Conservation (phyloP, 768 basidiomycete species). For the Leccinum arenicola region DNA sequence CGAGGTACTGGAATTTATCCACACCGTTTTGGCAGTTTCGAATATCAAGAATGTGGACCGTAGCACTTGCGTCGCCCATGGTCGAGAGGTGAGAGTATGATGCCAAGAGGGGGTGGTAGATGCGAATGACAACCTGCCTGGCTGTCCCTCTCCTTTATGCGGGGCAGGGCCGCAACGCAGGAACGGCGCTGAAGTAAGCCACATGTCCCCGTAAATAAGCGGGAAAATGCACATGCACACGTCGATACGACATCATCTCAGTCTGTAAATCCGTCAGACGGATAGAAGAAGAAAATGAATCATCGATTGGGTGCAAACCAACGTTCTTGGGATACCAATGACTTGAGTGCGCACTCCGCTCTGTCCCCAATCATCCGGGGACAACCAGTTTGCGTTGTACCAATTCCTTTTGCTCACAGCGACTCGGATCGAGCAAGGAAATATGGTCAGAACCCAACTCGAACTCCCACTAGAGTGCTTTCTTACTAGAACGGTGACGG, state of each 20-base stretch:
- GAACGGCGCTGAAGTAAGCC: constrained; percentile 17
- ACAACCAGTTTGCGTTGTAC: neutral
- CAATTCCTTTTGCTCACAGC: neutral
- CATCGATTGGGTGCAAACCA: neutral
- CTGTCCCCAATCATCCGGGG: neutral
- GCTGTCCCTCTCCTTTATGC: constrained; percentile 6
- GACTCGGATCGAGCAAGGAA: neutral
- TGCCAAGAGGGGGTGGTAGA: neutral
- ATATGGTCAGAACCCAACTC: neutral
- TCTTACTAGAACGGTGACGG: neutral
- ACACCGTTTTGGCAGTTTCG: constrained; percentile 12
- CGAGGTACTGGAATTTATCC: constrained; percentile 24
- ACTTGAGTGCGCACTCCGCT: neutral
- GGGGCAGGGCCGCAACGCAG: neutral
- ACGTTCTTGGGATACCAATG: neutral
- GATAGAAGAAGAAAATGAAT: neutral
- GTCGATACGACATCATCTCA: neutral
- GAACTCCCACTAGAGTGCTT: neutral
- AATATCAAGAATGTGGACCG: constrained; percentile 22
- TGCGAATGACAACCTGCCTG: neutral
- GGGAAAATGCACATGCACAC: neutral
- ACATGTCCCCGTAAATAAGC: neutral
- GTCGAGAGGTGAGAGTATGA: neutral
- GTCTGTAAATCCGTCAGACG: neutral
- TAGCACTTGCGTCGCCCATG: constrained; percentile 23